Evolutionary conservation across 1,284 basidiomycete genomes (phyloP), one percentile per base, ranked within the genome.

Genomic region (Exobasidium rhododendri): DNA sequence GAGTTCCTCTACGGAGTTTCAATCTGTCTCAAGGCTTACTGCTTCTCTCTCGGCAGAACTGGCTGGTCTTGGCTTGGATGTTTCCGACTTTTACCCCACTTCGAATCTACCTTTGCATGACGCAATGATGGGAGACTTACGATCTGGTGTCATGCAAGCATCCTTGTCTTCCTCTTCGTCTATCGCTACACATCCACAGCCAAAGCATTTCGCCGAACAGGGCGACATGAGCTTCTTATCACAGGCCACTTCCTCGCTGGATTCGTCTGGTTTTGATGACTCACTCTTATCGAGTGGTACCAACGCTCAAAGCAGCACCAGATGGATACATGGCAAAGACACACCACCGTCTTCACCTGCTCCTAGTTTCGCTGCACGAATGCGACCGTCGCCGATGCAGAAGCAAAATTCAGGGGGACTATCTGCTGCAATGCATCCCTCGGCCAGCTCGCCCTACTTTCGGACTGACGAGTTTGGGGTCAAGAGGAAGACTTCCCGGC

Each of bases 231-330:
- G 52, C 28, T n/a, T 55, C 14, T 20, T 55, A 6, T 55, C 52
- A 26, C 52, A 40, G 11, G 30, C n/a, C 13, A 40, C 52, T 20
- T 30, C 52, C 4, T 6, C 52, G 28, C 7, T 50, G 14, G 47
- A 50, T 14, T 55, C 52, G 14, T 55, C 52, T 2, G 52, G 52
- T 55, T 44, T 55, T n/a, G 52, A 55, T 44, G 52, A 55, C 28
- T 55, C 52, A 17, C 4, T 55, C 3, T 26, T 30, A 20, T 55
- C 52, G 7, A 24, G 22, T 31, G 47, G 47, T 32, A 50, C n/a
- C 14, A 50, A 50, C 13, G 29, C 22, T 30, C 5, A 30, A 32
- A 29, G 22, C 29, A 55, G 29, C 17, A 30, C 40, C 14, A 26
- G 52, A 11, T 55, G 52, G 52, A 26, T 55, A 6, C 52, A 55